Evolutionary conservation across 805 yeast genomes (phyloP).

Genomic region (Metschnikowia chrysomelidarum): DNA sequence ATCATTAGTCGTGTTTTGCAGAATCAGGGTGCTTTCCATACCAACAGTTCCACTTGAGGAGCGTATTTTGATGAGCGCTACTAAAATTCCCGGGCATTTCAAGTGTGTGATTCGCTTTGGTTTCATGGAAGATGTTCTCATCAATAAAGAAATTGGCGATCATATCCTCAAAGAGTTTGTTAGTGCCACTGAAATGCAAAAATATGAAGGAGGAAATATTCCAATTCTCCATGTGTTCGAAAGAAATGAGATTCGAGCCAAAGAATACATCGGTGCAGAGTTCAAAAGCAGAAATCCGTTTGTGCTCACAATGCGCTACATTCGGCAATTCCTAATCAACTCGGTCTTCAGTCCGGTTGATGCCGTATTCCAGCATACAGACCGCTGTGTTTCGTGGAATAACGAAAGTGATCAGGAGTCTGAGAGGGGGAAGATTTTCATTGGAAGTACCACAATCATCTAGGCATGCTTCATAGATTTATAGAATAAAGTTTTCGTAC

Average conservation of each 20-base stretch:
- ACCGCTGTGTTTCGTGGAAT: slow-evolving; percentile 19
- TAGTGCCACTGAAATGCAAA: slow-evolving; percentile 14
- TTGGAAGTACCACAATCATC: slow-evolving; percentile 29
- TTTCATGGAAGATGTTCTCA: slow-evolving; percentile 41
- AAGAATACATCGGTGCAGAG: slow-evolving; percentile 17
- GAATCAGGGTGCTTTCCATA: slow-evolving; percentile 38
- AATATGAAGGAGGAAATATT: slow-evolving; percentile 10
- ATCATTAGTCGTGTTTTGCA: slow-evolving; percentile 42
- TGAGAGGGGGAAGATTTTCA: slow-evolving; percentile 22
- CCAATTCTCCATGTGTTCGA: slow-evolving; percentile 32
- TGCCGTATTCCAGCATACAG: slow-evolving; percentile 23
- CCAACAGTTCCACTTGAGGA: slow-evolving; percentile 44
- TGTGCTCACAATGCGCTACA: slow-evolving; percentile 9
- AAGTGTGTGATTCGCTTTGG: slow-evolving; percentile 50
- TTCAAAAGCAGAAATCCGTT: slow-evolving; percentile 20
- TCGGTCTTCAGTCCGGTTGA: slow-evolving; percentile 27
- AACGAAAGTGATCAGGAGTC: slow-evolving; percentile 22
- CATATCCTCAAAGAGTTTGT: slow-evolving; percentile 23
- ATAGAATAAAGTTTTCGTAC: too few relatives aligned
- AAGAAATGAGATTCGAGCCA: slow-evolving; percentile 26
- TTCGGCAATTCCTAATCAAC: slow-evolving; percentile 24
- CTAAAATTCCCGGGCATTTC: slow-evolving; percentile 46
- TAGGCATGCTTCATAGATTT: too few relatives aligned
- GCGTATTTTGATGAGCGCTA: slow-evolving; percentile 37
- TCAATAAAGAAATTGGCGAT: slow-evolving; percentile 21